These are phyloP conservation scores for Dichotomocladium elegans DNA, from an alignment of 371 early-diverging fungal species.

Conservation along the genomic window DNA sequence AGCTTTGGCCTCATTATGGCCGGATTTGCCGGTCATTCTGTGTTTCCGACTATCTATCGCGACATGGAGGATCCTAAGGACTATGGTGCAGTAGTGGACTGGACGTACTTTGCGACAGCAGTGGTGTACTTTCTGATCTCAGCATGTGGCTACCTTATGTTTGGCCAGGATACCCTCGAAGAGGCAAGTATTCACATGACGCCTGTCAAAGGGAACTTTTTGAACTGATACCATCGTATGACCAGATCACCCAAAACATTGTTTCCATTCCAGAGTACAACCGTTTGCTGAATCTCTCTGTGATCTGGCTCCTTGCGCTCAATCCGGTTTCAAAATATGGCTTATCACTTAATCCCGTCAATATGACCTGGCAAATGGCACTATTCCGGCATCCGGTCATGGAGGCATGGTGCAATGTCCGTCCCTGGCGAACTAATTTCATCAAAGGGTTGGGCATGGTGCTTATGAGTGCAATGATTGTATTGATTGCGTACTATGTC, in stretches of 20 bases:
- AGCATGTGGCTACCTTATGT: constrained; percentile 69
- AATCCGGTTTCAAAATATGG: constrained; percentile 75
- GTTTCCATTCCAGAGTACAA: constrained; percentile 52
- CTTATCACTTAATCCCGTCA: constrained; percentile 61
- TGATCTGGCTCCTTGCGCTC: constrained; percentile 59
- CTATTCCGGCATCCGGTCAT: constrained; percentile 18
- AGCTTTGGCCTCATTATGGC: constrained; percentile 45
- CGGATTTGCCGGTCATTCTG: constrained; percentile 39
- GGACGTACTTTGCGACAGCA: constrained; percentile 26
- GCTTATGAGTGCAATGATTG: constrained; percentile 33
- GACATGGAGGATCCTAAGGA: constrained; percentile 43
- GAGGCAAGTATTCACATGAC: no score
- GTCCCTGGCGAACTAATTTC: constrained; percentile 19
- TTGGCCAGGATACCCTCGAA: constrained; percentile 60
- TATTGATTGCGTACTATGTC: constrained; percentile 45
- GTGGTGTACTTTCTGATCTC: constrained; percentile 31
- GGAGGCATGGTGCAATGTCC: constrained; percentile 22
- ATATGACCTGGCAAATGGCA: constrained; percentile 48
- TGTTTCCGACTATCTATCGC: constrained; percentile 35
- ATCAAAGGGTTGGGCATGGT: constrained; percentile 27
- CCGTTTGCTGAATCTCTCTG: constrained; percentile 49
- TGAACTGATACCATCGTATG: no score
- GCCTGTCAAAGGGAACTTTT: no score
- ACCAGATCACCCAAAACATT: constrained; percentile 68
- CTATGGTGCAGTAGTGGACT: constrained; percentile 33